Evolutionary conservation across 75 land plant genomes (phyloP), one percentile per base, ranked within the genome.

Genomic region (Pinus albicaulis): DNA sequence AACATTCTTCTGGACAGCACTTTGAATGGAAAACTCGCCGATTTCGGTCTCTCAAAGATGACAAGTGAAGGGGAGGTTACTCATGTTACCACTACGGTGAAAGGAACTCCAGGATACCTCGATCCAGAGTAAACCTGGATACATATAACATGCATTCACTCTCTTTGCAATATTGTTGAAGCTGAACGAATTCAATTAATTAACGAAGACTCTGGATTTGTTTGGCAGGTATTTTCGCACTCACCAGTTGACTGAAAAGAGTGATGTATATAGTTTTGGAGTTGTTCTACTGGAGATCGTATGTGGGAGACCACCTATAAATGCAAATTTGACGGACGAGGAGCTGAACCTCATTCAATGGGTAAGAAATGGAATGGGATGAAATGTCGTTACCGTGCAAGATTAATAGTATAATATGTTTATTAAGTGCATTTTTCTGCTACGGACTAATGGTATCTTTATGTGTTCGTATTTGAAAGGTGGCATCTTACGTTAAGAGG

Each of bases 201-300:
- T 41, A 41, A 5, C 5, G 4, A 41, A 41, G 44, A 5, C 44
- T 5, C 4, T 41, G 44, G 36, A 56, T 70, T 78, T 59, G 15
- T 75, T 76, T 20, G 59, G 59, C 24, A 76, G 71, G 28, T 78
- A 78, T 71, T 75, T 58, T 13, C 70, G 64, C 36, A 78, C 79
- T 16, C 76, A 76, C 20, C 56, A 55, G 20, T 59, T 78, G 24
- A 78, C 68, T 3, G 79, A 78, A 28, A 78, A 58, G 26, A 78
- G 79, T 71, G 79, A 78, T 71, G 79, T 78, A 4, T 78, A 78
- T 71, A 78, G 79, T 55, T 78, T 78, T 36, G 79, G 79, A 10
- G 74, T 78, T 0, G 58, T 78, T 41, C 77, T 78, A 0, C 56
- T 78, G 75, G 79, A 78, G 59, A 36, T 78, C 28, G 71, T 78